These are phyloP conservation scores for Thelephora terrestris DNA, from an alignment of 1,284 basidiomycete genomes.

Conservation along the genomic window DNA sequence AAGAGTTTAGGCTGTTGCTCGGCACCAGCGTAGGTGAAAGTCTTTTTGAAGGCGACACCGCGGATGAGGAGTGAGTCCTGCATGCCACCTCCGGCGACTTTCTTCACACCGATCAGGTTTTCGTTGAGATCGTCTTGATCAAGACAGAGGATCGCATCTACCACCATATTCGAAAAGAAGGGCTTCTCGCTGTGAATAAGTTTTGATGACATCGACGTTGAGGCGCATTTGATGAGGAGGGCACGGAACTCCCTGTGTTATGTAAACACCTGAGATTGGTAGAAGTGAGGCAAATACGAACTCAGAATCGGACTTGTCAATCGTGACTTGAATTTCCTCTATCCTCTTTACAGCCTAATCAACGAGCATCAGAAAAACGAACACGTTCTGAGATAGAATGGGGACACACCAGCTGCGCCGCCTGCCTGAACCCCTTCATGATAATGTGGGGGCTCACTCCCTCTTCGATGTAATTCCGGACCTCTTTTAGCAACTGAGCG, in stretches of 20 bases:
- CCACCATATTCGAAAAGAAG: slow-evolving; percentile 99
- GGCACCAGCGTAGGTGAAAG: slow-evolving; percentile 98
- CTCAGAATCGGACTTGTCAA: slow-evolving; percentile 88
- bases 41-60: slow-evolving; percentile 99
- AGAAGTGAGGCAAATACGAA: slow-evolving; percentile 32
- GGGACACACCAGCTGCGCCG: slow-evolving; percentile 69
- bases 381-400: slow-evolving; percentile 8
- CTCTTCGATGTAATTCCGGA: slow-evolving; percentile 89
- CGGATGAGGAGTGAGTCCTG: slow-evolving; percentile 86
- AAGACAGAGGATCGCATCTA: slow-evolving; percentile 88
- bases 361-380: slow-evolving; percentile 11
- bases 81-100: slow-evolving; percentile 98
- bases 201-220: slow-evolving; percentile 99
- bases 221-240: slow-evolving; percentile 91
- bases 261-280: slow-evolving; percentile 22
- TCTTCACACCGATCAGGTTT: slow-evolving; percentile 96
- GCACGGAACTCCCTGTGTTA: slow-evolving; percentile 72
- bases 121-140: slow-evolving; percentile 95
- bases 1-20: slow-evolving; percentile 99
- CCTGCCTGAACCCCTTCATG: slow-evolving; percentile 92
- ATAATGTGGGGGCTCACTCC: slow-evolving; percentile 97
- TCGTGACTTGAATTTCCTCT: slow-evolving; percentile 81
- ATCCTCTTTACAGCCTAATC: slow-evolving; percentile 76
- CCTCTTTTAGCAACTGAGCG: slow-evolving; percentile 91
- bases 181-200: slow-evolving; percentile 98